Evolutionary conservation across 192 early-diverging fungal genomes (phyloP), one percentile per base, ranked within the genome.

Genomic region (Coemansia sp.): DNA sequence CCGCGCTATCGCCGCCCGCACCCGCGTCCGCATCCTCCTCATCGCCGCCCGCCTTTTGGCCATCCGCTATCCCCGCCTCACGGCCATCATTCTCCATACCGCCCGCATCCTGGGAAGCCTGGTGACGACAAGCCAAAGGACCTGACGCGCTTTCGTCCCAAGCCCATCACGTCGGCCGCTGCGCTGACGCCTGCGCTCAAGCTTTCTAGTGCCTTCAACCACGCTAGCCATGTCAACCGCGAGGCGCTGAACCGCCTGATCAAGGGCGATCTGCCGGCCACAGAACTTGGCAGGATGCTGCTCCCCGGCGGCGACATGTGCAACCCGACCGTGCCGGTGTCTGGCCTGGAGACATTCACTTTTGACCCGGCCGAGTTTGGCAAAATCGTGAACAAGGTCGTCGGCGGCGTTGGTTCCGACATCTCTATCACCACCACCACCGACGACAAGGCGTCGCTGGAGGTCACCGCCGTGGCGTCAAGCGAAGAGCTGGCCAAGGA

Each of bases 371-470:
- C 58, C 52, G 53, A 70, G 54, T 58, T 55, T 20, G 58, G 39
- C 55, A 70, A 59, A 36, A 77, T 77, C 48, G 38, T 55, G 25
- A 50, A 63, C 52, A 39, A 40, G 4, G 75, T 77, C 23, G 47
- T 48, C 27, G 68, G 68, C 32, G 64, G 49, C 26, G 56, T 77
- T 31, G 67, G 68, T 36, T 50, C 75, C 12, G 62, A 70, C 47
- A 57, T 77, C 63, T 55, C 34, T 40, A 34, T 70, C 22, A 53
- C 45, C 14, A 22, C 55, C n/a, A 63, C 74, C 7, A 34, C 55
- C 4, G 66, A 54, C 49, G 22, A 32, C 21, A 29, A 55, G 47
- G 74, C 74, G 21, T 60, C 63, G 10, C 69, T 62, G 27, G 50
- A 44, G 25, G 68, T 57, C 30, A 60, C 38, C 19, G 74, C 55